Evolutionary conservation across 345 rosid species (phyloP).

Genomic region (Balakata baccata): DNA sequence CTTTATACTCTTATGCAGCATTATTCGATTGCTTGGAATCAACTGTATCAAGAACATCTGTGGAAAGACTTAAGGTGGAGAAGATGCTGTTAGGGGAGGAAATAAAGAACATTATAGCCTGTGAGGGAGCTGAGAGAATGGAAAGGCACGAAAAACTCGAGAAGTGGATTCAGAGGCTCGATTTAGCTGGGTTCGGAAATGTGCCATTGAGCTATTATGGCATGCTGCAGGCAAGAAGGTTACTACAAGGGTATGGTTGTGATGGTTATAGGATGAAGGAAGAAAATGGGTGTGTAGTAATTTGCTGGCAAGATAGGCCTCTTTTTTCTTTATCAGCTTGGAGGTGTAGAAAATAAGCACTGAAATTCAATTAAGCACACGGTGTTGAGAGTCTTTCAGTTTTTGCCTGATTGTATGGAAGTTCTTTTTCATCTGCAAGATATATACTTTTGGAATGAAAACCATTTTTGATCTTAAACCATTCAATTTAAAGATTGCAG

Average conservation of each 20-base stretch:
- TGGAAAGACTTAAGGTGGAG: constrained; percentile 76
- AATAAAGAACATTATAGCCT: constrained; percentile 78
- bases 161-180: constrained; percentile 82
- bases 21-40: constrained; percentile 88
- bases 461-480: no score
- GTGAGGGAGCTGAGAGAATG: constrained; percentile 76
- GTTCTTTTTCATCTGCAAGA: neutral
- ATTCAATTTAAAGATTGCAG: no score
- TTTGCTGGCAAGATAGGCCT: constrained; percentile 89
- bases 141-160: constrained; percentile 89
- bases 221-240: constrained; percentile 62
- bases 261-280: constrained; percentile 74
- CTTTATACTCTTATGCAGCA: constrained; percentile 79
- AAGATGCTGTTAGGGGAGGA: constrained; percentile 89
- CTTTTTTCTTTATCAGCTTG: constrained; percentile 82
- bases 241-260: constrained; percentile 69
- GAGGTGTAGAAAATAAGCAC: constrained; percentile 64
- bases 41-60: constrained; percentile 59
- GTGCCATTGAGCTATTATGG: constrained; percentile 67
- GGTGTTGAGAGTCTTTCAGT: neutral
- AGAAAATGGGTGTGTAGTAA: constrained; percentile 65
- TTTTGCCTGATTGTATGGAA: neutral
- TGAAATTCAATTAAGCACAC: neutral
- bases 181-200: constrained; percentile 63
- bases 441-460: no score